phyloP scores from a whole-genome alignment of 1,284 basidiomycete genomes.

The Dichomitus squalens region DNA sequence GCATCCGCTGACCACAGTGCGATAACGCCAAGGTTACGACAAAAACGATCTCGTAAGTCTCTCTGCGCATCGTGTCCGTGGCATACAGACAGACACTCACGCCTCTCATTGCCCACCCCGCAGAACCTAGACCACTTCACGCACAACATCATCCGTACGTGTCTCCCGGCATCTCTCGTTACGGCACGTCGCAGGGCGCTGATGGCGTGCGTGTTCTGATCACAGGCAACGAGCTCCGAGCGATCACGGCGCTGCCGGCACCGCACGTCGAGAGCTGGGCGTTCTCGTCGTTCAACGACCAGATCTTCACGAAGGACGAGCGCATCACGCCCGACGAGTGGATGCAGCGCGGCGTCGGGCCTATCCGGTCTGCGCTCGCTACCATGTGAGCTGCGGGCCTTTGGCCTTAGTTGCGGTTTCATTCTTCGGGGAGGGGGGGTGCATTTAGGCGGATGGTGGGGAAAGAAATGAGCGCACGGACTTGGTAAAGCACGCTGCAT shows the following conservation, averaged over 20 bases:
- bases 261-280: conserved; percentile 60
- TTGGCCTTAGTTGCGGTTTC: neutral
- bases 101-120: neutral
- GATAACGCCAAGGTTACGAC: conserved; percentile 49
- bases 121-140: conserved; percentile 71
- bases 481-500: neutral
- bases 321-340: conserved; percentile 54
- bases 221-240: conserved; percentile 55
- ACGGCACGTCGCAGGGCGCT: neutral
- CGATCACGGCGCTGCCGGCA: conserved; percentile 56
- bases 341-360: conserved; percentile 48
- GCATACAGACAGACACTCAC: neutral
- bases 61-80: neutral
- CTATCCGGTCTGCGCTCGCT: conserved; percentile 44
- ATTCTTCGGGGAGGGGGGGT: too few relatives aligned
- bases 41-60: conserved; percentile 63
- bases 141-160: conserved; percentile 58
- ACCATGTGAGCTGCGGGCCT: conserved; percentile 7
- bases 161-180: neutral
- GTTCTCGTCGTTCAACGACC: conserved; percentile 60
- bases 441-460: neutral
- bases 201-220: neutral
- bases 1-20: neutral
- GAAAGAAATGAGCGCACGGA: neutral
- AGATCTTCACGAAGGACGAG: conserved; percentile 52